Conservation (phyloP, 176 grass and related monocot species). For the Bonia amplexicaulis region DNA sequence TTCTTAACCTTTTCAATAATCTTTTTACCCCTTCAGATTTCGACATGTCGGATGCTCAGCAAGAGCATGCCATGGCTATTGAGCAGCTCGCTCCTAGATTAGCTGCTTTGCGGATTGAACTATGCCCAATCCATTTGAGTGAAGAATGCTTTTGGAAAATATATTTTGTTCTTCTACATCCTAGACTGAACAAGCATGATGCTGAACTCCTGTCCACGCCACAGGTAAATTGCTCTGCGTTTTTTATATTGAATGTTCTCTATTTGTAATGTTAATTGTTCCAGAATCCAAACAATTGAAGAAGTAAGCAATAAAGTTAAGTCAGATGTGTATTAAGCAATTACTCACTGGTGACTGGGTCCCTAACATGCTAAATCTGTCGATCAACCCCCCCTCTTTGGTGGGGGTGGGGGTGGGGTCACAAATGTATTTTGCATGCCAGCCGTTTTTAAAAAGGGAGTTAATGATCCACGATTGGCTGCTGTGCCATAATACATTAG, state of each 20-base stretch:
- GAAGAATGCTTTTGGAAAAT: slow-evolving; percentile 96
- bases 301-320: background rate
- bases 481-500: background rate
- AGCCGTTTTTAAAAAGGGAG: background rate
- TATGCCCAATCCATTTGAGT: slow-evolving; percentile 82
- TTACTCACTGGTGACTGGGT: background rate
- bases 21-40: slow-evolving; percentile 54
- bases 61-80: slow-evolving; percentile 74
- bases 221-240: slow-evolving; percentile 47
- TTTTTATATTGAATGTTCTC: background rate
- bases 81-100: slow-evolving; percentile 73
- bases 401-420: too few species aligned
- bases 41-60: slow-evolving; percentile 87
- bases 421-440: background rate
- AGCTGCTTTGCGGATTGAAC: slow-evolving; percentile 79
- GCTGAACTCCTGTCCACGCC: slow-evolving; percentile 84
- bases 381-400: too few species aligned
- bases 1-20: slow-evolving; percentile 17
- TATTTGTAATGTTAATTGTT: background rate
- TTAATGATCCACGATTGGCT: background rate
- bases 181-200: slow-evolving; percentile 77
- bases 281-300: background rate
- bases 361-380: background rate
- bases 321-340: background rate
- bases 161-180: slow-evolving; percentile 97